A percentile compares a stretch with the other conserved stretches of the same genome.
Conservation (phyloP, 805 yeast genomes). For the Candida nemodendra region DNA sequence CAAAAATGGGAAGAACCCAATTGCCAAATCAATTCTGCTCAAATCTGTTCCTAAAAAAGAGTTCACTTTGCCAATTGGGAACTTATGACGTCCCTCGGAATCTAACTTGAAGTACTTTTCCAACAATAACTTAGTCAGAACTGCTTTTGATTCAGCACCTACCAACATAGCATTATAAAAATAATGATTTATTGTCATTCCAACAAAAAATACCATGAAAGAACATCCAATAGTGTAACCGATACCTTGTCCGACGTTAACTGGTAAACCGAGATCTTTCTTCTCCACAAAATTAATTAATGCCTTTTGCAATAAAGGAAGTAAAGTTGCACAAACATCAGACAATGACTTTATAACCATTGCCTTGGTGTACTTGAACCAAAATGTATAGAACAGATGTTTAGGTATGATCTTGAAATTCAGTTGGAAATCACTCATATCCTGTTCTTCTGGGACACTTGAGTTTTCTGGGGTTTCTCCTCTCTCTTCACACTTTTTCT, state of each 20-base stretch:
- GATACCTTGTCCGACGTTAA: slow-evolving; percentile 57
- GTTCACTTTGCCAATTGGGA: slow-evolving; percentile 70
- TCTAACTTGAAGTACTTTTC: slow-evolving; percentile 65
- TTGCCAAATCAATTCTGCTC: slow-evolving; percentile 72
- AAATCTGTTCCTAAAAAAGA: slow-evolving; percentile 80
- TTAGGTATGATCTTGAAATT: slow-evolving; percentile 25
- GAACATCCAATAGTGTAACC: slow-evolving; percentile 78
- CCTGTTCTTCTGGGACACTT: slow-evolving; percentile 16
- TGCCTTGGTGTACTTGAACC: slow-evolving; percentile 42
- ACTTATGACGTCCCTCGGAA: slow-evolving; percentile 58
- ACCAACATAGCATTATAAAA: slow-evolving; percentile 57
- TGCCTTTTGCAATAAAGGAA: slow-evolving; percentile 65
- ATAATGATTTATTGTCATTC: slow-evolving; percentile 55
- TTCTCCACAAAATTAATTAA: slow-evolving; percentile 61
- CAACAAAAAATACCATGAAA: slow-evolving; percentile 48
- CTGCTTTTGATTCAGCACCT: slow-evolving; percentile 71
- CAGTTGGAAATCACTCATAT: slow-evolving; percentile 26
- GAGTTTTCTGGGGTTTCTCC: slow-evolving; percentile 21
- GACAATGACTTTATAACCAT: slow-evolving; percentile 41
- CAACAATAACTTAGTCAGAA: slow-evolving; percentile 64
- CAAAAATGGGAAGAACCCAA: slow-evolving; percentile 65
- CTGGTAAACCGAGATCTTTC: slow-evolving; percentile 41
- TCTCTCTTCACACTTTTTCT: slow-evolving; percentile 29
- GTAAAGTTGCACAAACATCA: slow-evolving; percentile 48
- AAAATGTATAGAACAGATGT: slow-evolving; percentile 50